A percentile compares a stretch with the other conserved stretches of the same genome.
These are phyloP conservation scores for Veloboletus limbatus DNA, from an alignment of 1,284 basidiomycete genomes.

Conservation along the genomic window DNA sequence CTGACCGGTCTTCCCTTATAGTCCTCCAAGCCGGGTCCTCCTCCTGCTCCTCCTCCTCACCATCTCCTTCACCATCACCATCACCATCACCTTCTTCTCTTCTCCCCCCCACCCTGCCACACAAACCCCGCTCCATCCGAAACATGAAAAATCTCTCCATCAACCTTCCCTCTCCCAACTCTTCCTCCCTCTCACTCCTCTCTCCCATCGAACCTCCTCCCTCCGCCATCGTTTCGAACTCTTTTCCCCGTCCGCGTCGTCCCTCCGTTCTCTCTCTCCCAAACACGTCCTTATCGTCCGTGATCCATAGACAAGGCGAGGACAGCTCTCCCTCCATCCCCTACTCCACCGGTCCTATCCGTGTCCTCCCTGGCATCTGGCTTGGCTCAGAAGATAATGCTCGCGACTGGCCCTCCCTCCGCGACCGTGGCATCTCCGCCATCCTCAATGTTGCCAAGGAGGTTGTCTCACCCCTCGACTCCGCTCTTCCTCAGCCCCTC, in stretches of 20 bases:
- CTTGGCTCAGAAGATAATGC: conserved; percentile 95
- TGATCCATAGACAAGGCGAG: conserved; percentile 65
- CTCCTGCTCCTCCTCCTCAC: too few species aligned
- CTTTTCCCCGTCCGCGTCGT: conserved; percentile 43
- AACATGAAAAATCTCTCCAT: conserved; percentile 79
- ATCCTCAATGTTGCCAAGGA: conserved; percentile 97
- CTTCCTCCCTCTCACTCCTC: conserved; percentile 50
- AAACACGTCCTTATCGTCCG: conserved; percentile 43
- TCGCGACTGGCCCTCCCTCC: conserved; percentile 68
- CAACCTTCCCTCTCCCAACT: conserved; percentile 58
- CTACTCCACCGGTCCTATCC: conserved; percentile 83
- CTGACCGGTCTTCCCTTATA: conserved; percentile 46
- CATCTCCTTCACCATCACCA: too few species aligned
- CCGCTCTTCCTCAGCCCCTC: conserved; percentile 42
- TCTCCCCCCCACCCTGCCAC: conserved; percentile 41
- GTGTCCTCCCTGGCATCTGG: conserved; percentile 88
- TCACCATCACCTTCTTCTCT: conserved; percentile 54
- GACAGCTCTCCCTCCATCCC: conserved; percentile 60
- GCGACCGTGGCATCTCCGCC: conserved; percentile 73
- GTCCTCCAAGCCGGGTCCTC: conserved; percentile 46
- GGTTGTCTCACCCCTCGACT: conserved; percentile 76
- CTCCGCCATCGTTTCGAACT: conserved; percentile 26
- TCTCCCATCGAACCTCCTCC: conserved; percentile 32
- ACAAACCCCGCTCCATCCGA: conserved; percentile 45
- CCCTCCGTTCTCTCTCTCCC: conserved; percentile 68